Evolutionary conservation across 2,329 filamentous ascomycete genomes (phyloP).

Genomic region (Incumbomyces delicatus): DNA sequence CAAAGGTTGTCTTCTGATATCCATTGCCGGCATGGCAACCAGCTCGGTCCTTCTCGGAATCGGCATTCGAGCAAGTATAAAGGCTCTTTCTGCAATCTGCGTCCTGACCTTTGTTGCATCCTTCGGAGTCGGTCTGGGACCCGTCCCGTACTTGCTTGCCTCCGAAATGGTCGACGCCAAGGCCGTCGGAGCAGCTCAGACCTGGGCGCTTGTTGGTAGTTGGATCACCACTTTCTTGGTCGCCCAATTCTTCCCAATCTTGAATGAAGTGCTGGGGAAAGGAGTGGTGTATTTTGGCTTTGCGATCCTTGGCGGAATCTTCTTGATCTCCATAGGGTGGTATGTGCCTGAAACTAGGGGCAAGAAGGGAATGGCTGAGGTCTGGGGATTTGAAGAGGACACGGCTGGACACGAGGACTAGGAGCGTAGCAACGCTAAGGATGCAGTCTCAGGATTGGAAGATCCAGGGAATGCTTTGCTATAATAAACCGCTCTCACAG

Average conservation of each 20-base stretch:
- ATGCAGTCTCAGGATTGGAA: no score
- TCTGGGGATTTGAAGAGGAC: conserved; percentile 55
- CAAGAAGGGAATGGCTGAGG: conserved; percentile 73
- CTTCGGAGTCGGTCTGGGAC: conserved; percentile 83
- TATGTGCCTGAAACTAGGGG: conserved; percentile 82
- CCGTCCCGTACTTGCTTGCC: conserved; percentile 87
- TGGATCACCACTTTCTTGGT: conserved; percentile 90
- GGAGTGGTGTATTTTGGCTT: conserved; percentile 92
- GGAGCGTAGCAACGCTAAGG: no score
- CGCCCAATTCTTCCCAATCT: conserved; percentile 83
- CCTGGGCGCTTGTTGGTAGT: conserved; percentile 75
- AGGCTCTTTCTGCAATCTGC: conserved; percentile 67
- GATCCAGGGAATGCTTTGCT: no score
- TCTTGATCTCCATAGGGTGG: conserved; percentile 60
- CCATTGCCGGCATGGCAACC: conserved; percentile 72
- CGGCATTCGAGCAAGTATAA: conserved; percentile 63
- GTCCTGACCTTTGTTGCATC: conserved; percentile 79
- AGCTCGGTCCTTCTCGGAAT: conserved; percentile 69
- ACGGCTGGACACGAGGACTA: conserved; percentile 2
- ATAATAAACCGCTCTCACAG: no score
- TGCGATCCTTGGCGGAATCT: conserved; percentile 58
- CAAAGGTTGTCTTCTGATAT: conserved; percentile 73
- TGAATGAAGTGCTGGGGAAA: conserved; percentile 67
- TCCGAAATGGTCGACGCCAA: conserved; percentile 84
- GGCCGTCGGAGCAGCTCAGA: conserved; percentile 84